Base-by-base conservation (phyloP, 148 eudicot species). In the Cornus kousa region DNA sequence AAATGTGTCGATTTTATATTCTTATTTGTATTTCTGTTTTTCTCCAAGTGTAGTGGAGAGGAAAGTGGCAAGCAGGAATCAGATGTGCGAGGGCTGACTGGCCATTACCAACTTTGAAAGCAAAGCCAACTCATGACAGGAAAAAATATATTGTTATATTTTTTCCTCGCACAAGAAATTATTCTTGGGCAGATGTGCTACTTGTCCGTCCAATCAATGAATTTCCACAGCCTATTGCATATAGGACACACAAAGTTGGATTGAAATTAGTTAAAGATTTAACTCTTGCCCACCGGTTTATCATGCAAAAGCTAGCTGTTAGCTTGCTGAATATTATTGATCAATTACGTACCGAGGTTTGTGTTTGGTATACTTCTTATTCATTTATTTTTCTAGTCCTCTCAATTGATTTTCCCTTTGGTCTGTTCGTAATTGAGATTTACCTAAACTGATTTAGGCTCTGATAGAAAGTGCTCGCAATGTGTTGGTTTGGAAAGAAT, bases 61-160 rank as follows among this genome's bases (percentile, higher is more conserved):
- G 97, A 73, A 87, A 85, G 93, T 97, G 99, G 99, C 99, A 91
- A 87, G 89, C 97, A 66, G 99, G 98, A 78, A 92, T 97, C 67
- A 91, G 87, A 79, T 97, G 99, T 77, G 94, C 88, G 73, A 89
- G 94, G 86, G 91, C 87, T 81, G 99, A 97, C 73, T 97, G 99
- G 98, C 99, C 99, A 68, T 84, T 94, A 79, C 83, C 93, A 66
- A 89, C 93, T 43, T 80, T 92, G 76, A 94, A 87, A 89, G 98
- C 94, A 64, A 97, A 90, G 88, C 99, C 99, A 66, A 94, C 93
- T 71, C 94, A 91, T 81, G 97, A 83, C 80, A 85, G 94, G 85
- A 97, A 97, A 88, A 90, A 85, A 69, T 97, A 97, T 82, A 83
- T 97, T 77, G 93, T 97, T 73, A 87, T 97, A 83, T 97, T 92